These are phyloP conservation scores for Claviceps digitariae DNA, from an alignment of 2,329 filamentous ascomycete genomes.

Conservation along the genomic window DNA sequence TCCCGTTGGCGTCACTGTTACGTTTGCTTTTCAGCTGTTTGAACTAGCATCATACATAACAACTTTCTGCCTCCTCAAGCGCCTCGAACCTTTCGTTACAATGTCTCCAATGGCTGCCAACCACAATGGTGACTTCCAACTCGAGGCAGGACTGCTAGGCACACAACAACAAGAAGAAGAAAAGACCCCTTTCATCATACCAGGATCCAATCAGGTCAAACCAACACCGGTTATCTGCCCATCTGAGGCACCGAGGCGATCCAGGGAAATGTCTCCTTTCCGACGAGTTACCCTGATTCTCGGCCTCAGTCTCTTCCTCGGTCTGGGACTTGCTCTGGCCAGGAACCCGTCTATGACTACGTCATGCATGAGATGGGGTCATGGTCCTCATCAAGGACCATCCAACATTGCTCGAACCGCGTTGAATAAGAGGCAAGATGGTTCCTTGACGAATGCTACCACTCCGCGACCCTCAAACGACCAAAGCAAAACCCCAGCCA, in stretches of 20 bases:
- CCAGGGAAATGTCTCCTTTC: conserved; percentile 9
- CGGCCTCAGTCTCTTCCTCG: conserved; percentile 14
- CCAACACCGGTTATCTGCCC: not conserved
- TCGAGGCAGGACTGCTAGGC: conserved; percentile 13
- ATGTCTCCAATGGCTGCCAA: conserved; percentile 8
- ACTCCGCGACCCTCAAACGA: not conserved
- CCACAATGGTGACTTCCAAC: conserved; percentile 4
- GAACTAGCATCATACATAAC: not conserved
- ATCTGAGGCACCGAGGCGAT: not conserved
- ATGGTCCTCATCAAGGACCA: not conserved
- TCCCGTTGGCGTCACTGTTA: not conserved
- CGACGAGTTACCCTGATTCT: conserved; percentile 8
- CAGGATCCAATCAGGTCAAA: conserved; percentile 1
- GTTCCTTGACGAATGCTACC: conserved; percentile 1
- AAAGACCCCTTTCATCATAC: conserved; percentile 7
- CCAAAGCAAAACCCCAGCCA: not conserved
- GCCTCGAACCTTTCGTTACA: not conserved
- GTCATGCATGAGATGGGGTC: conserved; percentile 1
- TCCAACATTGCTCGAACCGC: conserved; percentile 1
- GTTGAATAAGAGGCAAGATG: conserved; percentile 3
- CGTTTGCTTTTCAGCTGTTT: not conserved
- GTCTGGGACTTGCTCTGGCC: conserved; percentile 11
- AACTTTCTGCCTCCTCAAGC: not conserved
- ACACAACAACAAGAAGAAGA: conserved; percentile 14
- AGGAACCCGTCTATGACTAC: not conserved